A percentile compares a stretch with the other conserved stretches of the same genome.
These are phyloP conservation scores for Margaritispora aquatica DNA, from an alignment of 495 filamentous ascomycete species.

Conservation along the genomic window DNA sequence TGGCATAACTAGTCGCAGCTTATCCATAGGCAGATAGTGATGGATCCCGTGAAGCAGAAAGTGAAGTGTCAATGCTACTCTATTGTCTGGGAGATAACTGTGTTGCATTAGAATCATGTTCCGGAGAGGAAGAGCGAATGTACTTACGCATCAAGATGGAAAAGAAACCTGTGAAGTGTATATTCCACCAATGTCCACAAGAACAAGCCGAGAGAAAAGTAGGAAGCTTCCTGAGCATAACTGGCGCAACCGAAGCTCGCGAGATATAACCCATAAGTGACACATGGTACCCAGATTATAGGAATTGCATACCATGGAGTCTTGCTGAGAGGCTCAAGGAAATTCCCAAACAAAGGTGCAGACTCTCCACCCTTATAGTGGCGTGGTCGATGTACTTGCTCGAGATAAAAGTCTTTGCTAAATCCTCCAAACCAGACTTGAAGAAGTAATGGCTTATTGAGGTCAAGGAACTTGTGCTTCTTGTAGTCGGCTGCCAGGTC, in stretches of 20 bases:
- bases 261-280: slow-evolving; percentile 67
- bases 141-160: slow-evolving; percentile 85
- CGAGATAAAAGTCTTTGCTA: slow-evolving; percentile 87
- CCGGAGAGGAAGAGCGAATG: background rate
- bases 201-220: slow-evolving; percentile 41
- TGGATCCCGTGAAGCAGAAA: slow-evolving; percentile 97
- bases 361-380: slow-evolving; percentile 91
- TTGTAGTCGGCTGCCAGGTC: slow-evolving; percentile 69
- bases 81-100: slow-evolving; percentile 87
- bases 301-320: slow-evolving; percentile 93
- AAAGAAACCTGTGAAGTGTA: slow-evolving; percentile 80
- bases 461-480: slow-evolving; percentile 87
- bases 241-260: slow-evolving; percentile 48
- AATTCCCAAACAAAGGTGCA: slow-evolving; percentile 95
- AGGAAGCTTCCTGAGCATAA: slow-evolving; percentile 12
- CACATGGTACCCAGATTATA: slow-evolving; percentile 73
- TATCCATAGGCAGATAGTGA: slow-evolving; percentile 98
- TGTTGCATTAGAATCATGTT: slow-evolving; percentile 12
- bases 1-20: slow-evolving; percentile 94
- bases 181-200: slow-evolving; percentile 94
- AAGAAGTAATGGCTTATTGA: slow-evolving; percentile 75
- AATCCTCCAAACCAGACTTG: slow-evolving; percentile 90
- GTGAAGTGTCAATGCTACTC: slow-evolving; percentile 80
- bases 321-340: slow-evolving; percentile 89
- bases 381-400: slow-evolving; percentile 90